phyloP scores from a whole-genome alignment of 495 filamentous ascomycete species.

The Aspergillus saccharolyticus region DNA sequence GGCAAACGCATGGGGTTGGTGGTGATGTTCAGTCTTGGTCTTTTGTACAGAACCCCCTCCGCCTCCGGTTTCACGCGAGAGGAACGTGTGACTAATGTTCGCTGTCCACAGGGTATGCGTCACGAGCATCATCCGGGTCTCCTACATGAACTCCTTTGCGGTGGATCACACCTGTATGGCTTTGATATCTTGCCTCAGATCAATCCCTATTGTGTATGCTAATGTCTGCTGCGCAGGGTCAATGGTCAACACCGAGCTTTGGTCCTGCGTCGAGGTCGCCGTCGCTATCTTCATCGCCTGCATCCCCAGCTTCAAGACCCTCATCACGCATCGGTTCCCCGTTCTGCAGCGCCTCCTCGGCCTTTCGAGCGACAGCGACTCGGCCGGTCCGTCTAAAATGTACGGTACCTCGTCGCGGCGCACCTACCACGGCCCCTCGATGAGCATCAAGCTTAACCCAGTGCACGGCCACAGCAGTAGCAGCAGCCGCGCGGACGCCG shows the following conservation, averaged over 20 bases:
- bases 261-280: constrained; percentile 21
- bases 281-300: constrained; percentile 21
- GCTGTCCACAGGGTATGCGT: constrained; percentile 12
- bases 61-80: not conserved
- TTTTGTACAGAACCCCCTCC: constrained; percentile 22
- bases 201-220: no score
- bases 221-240: constrained; percentile 15
- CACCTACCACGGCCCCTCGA: constrained; percentile 8
- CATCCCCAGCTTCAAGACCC: constrained; percentile 19
- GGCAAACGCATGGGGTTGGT: constrained; percentile 27
- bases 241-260: constrained; percentile 19
- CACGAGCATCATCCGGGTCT: constrained; percentile 21
- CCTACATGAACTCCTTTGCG: constrained; percentile 17
- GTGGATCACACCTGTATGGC: constrained; percentile 21
- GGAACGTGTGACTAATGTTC: not conserved
- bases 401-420: constrained; percentile 13
- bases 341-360: constrained; percentile 14
- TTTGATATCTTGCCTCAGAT: not conserved
- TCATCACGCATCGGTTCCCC: constrained; percentile 19
- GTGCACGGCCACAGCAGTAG: not conserved
- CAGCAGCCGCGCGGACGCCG: constrained; percentile 6
- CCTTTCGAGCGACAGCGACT: constrained; percentile 10
- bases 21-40: constrained; percentile 30
- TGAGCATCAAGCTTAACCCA: constrained; percentile 9
- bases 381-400: constrained; percentile 8